A percentile compares a stretch with the other conserved stretches of the same genome.
phyloP scores from a whole-genome alignment of 2,329 filamentous ascomycete species.

The Exophiala lecanii-corni region DNA sequence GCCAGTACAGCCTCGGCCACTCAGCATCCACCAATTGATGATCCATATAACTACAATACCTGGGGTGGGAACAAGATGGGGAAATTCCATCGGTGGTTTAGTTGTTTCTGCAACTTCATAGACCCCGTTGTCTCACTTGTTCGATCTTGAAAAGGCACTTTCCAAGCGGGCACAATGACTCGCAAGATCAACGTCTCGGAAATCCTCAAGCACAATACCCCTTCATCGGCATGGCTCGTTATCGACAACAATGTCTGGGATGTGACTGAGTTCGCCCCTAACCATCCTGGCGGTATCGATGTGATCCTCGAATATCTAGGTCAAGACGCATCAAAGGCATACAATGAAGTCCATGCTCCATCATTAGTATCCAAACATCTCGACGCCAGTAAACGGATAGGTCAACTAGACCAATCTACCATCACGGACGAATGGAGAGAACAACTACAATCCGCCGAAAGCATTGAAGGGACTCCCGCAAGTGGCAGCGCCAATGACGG shows the following conservation, averaged over 20 bases:
- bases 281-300: slow-evolving; percentile 54
- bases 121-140: no score
- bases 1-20: no score
- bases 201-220: slow-evolving; percentile 40
- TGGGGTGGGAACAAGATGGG: no score
- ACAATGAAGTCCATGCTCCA: slow-evolving; percentile 39
- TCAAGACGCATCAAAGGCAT: slow-evolving; percentile 41
- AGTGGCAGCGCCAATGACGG: slow-evolving; percentile 14
- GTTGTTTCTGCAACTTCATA: no score
- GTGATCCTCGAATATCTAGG: slow-evolving; percentile 45
- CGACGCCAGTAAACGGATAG: slow-evolving; percentile 17
- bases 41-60: no score
- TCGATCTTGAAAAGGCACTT: no score
- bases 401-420: slow-evolving; percentile 24
- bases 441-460: slow-evolving; percentile 23
- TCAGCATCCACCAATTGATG: no score
- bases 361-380: slow-evolving; percentile 22
- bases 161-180: no score
- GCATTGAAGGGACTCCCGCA: slow-evolving; percentile 22
- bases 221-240: slow-evolving; percentile 59
- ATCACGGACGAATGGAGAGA: slow-evolving; percentile 9
- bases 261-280: slow-evolving; percentile 58
- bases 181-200: slow-evolving; percentile 14
- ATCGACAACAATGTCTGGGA: slow-evolving; percentile 65
- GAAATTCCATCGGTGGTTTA: no score